Evolutionary conservation across 2,329 filamentous ascomycete species (phyloP).

Genomic region (Magnaporthales sp.): DNA sequence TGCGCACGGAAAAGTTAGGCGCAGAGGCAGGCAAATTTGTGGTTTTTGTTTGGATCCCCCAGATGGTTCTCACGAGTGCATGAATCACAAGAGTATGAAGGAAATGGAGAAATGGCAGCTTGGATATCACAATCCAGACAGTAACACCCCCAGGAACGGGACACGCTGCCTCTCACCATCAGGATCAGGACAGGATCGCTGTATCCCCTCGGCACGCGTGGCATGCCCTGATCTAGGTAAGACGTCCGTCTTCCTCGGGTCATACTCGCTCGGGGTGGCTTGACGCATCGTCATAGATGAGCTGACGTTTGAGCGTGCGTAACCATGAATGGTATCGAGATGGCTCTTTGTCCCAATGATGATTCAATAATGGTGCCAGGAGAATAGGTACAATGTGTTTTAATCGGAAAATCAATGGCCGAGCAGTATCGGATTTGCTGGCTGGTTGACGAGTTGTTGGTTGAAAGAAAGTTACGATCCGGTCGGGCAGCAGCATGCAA

Average conservation of each 20-base stretch:
- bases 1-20: slow-evolving; percentile 45
- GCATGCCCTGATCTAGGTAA: not conserved
- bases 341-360: not conserved
- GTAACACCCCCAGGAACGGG: not conserved
- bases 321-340: not conserved
- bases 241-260: not conserved
- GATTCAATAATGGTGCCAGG: not conserved
- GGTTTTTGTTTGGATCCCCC: slow-evolving; percentile 23
- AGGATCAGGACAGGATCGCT: not conserved
- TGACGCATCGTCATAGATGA: not conserved
- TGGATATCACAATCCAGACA: no score
- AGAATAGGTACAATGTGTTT: not conserved
- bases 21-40: slow-evolving; percentile 56
- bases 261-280: not conserved
- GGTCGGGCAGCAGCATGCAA: not conserved
- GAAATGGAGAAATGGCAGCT: not conserved
- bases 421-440: not conserved
- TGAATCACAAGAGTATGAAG: not conserved
- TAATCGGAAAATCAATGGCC: not conserved
- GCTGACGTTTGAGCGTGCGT: not conserved
- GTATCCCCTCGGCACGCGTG: not conserved
- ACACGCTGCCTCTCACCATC: not conserved
- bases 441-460: not conserved
- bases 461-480: not conserved
- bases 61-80: not conserved